phyloP scores from a whole-genome alignment of 768 basidiomycete species.

The Auriscalpium microsporum region DNA sequence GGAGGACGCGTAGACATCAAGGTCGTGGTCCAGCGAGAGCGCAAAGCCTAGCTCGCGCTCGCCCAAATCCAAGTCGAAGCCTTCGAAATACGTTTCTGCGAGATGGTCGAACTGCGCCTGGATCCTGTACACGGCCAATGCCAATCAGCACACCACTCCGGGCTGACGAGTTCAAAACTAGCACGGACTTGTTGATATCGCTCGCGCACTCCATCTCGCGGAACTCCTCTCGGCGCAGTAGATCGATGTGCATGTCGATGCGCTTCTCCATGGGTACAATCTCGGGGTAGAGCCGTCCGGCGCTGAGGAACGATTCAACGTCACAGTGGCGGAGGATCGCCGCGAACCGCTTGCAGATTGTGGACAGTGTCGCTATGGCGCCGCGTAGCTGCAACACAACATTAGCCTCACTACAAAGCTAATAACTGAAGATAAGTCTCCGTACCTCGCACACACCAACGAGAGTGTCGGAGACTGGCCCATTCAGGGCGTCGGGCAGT shows the following conservation, averaged over 20 bases:
- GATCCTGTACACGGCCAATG: conserved; percentile 42
- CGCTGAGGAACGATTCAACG: conserved; percentile 76
- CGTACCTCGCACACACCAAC: conserved; percentile 91
- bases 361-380: conserved; percentile 70
- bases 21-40: conserved; percentile 76
- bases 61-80: conserved; percentile 78
- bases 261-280: conserved; percentile 84
- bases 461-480: conserved; percentile 71
- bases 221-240: conserved; percentile 83
- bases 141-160: neutral
- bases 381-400: conserved; percentile 41
- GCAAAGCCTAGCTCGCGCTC: conserved; percentile 85
- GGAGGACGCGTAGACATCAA: conserved; percentile 90
- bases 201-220: conserved; percentile 88
- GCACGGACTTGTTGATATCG: conserved; percentile 75
- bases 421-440: conserved; percentile 12
- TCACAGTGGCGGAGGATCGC: conserved; percentile 75
- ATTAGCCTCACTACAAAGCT: neutral
- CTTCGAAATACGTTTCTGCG: conserved; percentile 76
- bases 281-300: conserved; percentile 78
- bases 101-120: conserved; percentile 92
- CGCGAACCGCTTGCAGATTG: conserved; percentile 84
- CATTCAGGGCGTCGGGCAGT: conserved; percentile 78
- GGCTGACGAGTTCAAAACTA: neutral
- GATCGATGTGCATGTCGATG: conserved; percentile 85